Base-by-base conservation (phyloP, 345 rosid genomes). In the Salix suchowensis region DNA sequence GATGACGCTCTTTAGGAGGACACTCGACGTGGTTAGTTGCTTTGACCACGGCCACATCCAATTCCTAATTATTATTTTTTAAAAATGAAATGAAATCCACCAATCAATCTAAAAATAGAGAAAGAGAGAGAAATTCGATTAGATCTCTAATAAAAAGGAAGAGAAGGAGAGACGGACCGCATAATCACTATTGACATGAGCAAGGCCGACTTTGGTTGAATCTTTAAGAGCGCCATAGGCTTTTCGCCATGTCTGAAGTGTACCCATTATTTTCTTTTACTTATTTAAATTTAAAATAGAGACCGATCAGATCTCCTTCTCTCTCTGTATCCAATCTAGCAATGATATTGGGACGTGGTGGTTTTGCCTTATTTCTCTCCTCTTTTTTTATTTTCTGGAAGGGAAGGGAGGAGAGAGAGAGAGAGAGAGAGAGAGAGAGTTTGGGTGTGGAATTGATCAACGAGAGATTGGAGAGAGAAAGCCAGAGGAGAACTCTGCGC, bases 221-320 rank as follows among this genome's bases (percentile, higher is more conserved):
- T 96, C 98, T 78, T 96, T 96, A 85, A 96, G 83, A 68, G 98
- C 99, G 60, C 98, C 99, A 54, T 91, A 96, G 55, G 98, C 98
- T 78, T 86, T 92, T 68, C 98, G 88, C 97, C 97, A 96, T 26
- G 97, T 87, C 87, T 94, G 98, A 28, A 96, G 94, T 76, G 99
- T 92, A 58, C 91, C 98, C 99, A 96, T 94, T 76, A 75, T 15
- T 46, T 40, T 32, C 48, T 24, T 21, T 13, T 1, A 40, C 52
- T 2, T 12, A 61, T 15, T 55, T n/a, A 7, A 36, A 36, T 30
- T 18, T 4, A 66, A 66, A 36, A 62, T 36, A 66, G 11, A 9
- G 2, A 66, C 3, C 30, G 71, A 68, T 68, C 54, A 15, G 71
- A 68, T 42, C 50, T 26, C 34, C 50, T n/a, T 68, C 30, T 44